Base-by-base conservation (phyloP, 768 basidiomycete genomes). In the Paxillus ammoniavirescens region DNA sequence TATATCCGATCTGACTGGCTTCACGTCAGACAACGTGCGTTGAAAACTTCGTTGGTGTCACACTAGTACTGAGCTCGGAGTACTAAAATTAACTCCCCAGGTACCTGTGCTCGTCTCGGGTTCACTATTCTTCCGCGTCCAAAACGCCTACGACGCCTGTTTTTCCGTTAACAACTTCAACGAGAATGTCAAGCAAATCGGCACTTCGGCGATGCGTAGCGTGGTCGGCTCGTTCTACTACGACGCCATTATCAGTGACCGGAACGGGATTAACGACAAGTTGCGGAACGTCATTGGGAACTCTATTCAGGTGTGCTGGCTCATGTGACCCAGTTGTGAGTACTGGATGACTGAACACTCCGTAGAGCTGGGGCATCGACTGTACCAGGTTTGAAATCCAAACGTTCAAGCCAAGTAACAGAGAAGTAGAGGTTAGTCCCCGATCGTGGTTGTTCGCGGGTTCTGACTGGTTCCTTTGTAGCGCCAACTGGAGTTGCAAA, bases 321-420 rank as follows among this genome's bases (percentile, higher is more conserved):
- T 4, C 26, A 8, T 4, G n/a, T 28, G 18, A 23, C 26, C 9
- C 23, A n/a, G 15, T 26, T 6, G 26, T 15, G 26, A n/a, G 35
- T 8, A 9, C 35, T 13, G 12, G 12, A 31, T 26, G 9, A 10
- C 26, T 43, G 3, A 43, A 45, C 8, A 9, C 33, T 23, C 36
- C 1, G 23, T 49, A 79, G 76, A 76, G 72, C 54, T 83, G 82
- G 82, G 82, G 82, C 36, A 80, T 83, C 6, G 76, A 80, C 50
- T 82, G 82, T 52, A 79, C 81, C 7, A 67, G 80, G 53, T 83
- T 82, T 59, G 82, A 83, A 58, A 72, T 82, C n/a, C 82, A 83
- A 59, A 76, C 75, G 0, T 83, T 83, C 74, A 76, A 82, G 55
- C 82, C 82, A 2, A 77, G 78, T 4, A 83, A 83, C 50, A 74